Base-by-base conservation (phyloP, 768 basidiomycete genomes). In the Tephrocybe sp. region DNA sequence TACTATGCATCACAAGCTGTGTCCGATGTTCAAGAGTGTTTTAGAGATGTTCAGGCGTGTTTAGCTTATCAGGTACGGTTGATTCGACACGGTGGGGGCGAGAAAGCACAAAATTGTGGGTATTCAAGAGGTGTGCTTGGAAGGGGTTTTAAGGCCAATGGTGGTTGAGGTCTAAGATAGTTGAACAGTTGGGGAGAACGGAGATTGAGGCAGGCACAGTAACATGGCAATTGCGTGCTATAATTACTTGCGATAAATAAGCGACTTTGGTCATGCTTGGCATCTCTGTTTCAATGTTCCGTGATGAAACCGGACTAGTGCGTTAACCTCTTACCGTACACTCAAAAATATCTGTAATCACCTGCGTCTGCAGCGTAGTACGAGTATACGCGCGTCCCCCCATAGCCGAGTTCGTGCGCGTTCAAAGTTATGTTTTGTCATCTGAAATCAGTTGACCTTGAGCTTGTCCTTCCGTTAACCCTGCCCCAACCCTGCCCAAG, bases 1-100 rank as follows among this genome's bases (percentile, higher is more conserved):
- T 62, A 49, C 51, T 60, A 62, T 66, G 63, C 69, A 71, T 69
- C 55, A 67, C 60, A 65, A 60, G 59, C 52, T 58, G 61, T 59
- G 56, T 56, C 51, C 47, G 42, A 55, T 45, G 46, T 13, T 39
- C 26, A 49, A 38, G 34, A 45, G 34, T 19, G 41, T 34, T 47
- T 46, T 31, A 12, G 2, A 49, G 51, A 52, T n/a, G 36, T 47
- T 44, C 35, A 11, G 20, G 22, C 17, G 45, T 49, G 10, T 39
- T 36, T 33, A 40, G 43, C 35, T 54, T 50, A 50, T 53, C 48
- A 30, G 35, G 41, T 46, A 26, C 26, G 48, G 43, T 26, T 50
- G n/a, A 36, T 43, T 5, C 6, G 35, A 16, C 14, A 34, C 26
- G 19, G 35, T 13, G 30, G 39, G 22, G 20, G 17, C 44, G 13